Evolutionary conservation across 495 filamentous ascomycete genomes (phyloP), one percentile per base, ranked within the genome.

Genomic region (Aspergillus ostianus): DNA sequence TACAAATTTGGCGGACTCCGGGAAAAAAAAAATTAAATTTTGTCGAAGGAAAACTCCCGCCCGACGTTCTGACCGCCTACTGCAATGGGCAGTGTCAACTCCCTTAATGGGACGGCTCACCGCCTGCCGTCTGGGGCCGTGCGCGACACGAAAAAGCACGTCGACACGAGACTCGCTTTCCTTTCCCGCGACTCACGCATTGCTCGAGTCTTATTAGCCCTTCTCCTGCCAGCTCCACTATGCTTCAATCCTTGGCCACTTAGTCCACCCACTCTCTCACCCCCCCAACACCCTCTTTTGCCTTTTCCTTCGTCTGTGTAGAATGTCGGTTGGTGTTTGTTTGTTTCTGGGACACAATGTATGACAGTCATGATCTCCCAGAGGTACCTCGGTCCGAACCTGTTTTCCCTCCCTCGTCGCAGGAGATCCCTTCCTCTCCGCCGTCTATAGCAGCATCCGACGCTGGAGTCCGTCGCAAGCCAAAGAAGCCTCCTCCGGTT

Each of bases 401-500:
- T 36, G 71, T 75, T 50, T 68, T 73, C 36, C 69, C 67, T 66
- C 59, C 63, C 13, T 70, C 71, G 23, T 63, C 68, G 19, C 70
- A 70, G 54, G 76, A 80, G 51, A 61, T 73, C 53, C 77, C 77
- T 55, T 79, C 77, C 32, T 78, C 77, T 65, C 77, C 77, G 44
- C 77, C 77, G 46, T 80, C 77, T 21, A 75, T 78, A 60, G 70
- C 71, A 60, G 70, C 71, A 32, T 80, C 77, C 32, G 75, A 80
- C 68, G 68, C 67, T 59, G 75, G 66, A 18, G 53, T 67, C 57
- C 70, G 72, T 53, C 73, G 70, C 59, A 78, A 76, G 69, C 75
- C 67, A 47, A 76, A 71, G 63, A 81, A 80, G 53, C 75, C 75
- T 56, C 80, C 81, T 41, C 76, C 81, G n/a, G 77, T 92, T 52